These are phyloP conservation scores for Pouteria campechiana DNA, from an alignment of 179 eudicot species.

Conservation along the genomic window DNA sequence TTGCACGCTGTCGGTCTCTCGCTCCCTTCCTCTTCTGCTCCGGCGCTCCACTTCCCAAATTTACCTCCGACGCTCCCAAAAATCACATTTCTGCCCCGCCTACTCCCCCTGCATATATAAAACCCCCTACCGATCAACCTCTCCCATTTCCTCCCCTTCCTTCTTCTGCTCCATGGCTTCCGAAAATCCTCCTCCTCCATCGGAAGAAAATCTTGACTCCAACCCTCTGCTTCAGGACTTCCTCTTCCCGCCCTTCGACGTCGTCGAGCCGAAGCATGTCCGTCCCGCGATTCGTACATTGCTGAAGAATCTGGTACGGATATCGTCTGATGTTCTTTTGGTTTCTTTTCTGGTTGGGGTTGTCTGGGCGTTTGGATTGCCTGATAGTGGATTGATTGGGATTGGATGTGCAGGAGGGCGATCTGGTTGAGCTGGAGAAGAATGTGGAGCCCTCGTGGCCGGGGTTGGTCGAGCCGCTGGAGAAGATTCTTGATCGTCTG, in stretches of 20 bases:
- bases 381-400: neutral
- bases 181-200: constrained; percentile 8
- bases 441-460: constrained; percentile 85
- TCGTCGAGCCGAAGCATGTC: constrained; percentile 57
- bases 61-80: constrained; percentile 10
- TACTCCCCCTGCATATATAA: constrained; percentile 48
- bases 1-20: constrained; percentile 37
- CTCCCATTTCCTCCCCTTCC: neutral
- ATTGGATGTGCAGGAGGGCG: constrained; percentile 38
- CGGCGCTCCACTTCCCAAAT: constrained; percentile 2
- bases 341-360: neutral
- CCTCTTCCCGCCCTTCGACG: constrained; percentile 77
- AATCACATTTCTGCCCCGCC: constrained; percentile 55
- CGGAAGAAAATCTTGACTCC: constrained; percentile 1
- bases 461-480: constrained; percentile 85
- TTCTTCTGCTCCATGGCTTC: constrained; percentile 2
- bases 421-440: constrained; percentile 70
- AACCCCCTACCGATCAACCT: constrained; percentile 1
- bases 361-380: neutral
- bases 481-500: constrained; percentile 64
- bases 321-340: neutral
- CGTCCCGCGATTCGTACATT: constrained; percentile 79
- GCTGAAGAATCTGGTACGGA: constrained; percentile 43
- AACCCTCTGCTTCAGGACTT: constrained; percentile 66
- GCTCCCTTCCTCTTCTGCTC: constrained; percentile 13